Evolutionary conservation across 805 yeast genomes (phyloP).

Genomic region (Cyberlindnera xylosilytica): DNA sequence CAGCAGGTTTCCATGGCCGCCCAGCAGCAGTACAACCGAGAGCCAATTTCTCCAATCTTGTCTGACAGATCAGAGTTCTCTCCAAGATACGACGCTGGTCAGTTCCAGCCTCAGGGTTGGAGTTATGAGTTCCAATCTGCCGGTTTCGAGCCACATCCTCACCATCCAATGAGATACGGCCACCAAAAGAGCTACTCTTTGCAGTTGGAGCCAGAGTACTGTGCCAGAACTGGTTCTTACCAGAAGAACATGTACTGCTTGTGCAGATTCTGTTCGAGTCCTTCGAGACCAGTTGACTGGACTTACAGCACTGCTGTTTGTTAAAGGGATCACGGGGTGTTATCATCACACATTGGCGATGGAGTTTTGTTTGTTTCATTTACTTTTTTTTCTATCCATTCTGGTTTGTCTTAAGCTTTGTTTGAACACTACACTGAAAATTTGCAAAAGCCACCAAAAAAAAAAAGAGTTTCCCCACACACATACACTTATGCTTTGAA

Average conservation of each 20-base stretch:
- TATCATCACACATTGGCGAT: neutral
- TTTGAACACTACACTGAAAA: constrained; percentile 1
- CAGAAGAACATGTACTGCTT: constrained; percentile 21
- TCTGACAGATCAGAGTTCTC: constrained; percentile 19
- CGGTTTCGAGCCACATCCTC: constrained; percentile 13
- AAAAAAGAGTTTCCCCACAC: constrained; percentile 1
- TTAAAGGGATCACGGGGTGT: neutral
- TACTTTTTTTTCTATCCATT: neutral
- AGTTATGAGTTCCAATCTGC: constrained; percentile 15
- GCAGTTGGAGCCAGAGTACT: constrained; percentile 22
- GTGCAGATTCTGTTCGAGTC: constrained; percentile 24
- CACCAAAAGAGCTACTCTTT: constrained; percentile 21
- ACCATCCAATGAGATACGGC: constrained; percentile 6
- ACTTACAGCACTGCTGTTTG: constrained; percentile 8
- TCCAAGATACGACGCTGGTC: constrained; percentile 15
- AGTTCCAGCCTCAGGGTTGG: constrained; percentile 14
- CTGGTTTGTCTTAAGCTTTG: neutral
- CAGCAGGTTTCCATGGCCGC: constrained; percentile 8
- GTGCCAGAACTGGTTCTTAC: constrained; percentile 25
- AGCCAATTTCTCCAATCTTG: constrained; percentile 23
- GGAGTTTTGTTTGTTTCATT: neutral
- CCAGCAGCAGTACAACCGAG: constrained; percentile 14
- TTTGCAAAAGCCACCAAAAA: neutral
- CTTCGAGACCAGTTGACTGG: constrained; percentile 24
- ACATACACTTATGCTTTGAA: neutral